Base-by-base conservation (phyloP, 176 grass and related monocot genomes). In the Ensete ventricosum region DNA sequence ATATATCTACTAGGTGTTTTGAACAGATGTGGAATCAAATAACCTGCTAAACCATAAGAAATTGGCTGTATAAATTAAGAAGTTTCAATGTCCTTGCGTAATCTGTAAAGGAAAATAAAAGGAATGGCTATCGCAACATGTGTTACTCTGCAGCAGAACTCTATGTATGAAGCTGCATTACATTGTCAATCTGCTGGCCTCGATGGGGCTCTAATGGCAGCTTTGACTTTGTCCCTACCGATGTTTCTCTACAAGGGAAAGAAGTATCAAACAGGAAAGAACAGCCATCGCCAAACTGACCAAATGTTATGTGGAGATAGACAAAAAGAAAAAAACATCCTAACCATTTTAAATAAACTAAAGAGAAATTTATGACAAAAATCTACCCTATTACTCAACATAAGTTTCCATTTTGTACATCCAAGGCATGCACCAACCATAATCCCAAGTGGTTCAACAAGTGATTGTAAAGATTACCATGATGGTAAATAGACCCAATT, bases 401-500 rank as follows among this genome's bases (percentile, higher is more conserved):
- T 43, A 43, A 6, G 4, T 43, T 43, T 43, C 34, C 34, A 43
- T 6, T 43, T 43, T 43, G 4, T 43, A 43, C 34, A 43, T 43
- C 34, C 89, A 64, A 96, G 85, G 75, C 93, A 89, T 77, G 85
- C 89, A 67, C 93, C 93, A 78, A 92, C 57, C 20, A 87, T 79
- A 81, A 84, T 68, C 53, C 89, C 76, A 9, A 89, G 85, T 73
- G 93, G 93, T 82, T 96, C 93, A 83, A 90, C 87, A 57, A 96
- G 87, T 62, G 93, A 96, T 96, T 96, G 67, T 96, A 96, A 92
- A 92, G 93, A 67, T 92, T 96, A 74, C 89, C 93, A n/a, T 96
- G 87, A 81, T 96, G 93, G 77, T 86, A 96, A 82, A 87, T 92
- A 78, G 92, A 82, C 76, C 89, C 84, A 82, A 96, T 89, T 24